These are phyloP conservation scores for Wickerhamomyces sp. DNA, from an alignment of 1,139 yeast species.

Conservation along the genomic window DNA sequence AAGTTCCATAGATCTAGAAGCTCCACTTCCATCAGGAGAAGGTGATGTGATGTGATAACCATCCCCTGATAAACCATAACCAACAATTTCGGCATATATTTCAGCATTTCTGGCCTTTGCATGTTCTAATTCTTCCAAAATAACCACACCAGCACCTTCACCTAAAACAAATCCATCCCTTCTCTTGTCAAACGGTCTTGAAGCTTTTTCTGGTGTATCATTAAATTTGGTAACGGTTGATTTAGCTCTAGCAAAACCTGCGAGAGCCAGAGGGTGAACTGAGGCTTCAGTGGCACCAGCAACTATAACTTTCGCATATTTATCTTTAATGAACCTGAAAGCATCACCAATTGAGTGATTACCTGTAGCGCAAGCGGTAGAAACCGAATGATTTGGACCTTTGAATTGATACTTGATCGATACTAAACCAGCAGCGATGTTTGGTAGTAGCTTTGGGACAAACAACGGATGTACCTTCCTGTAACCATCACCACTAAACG, in stretches of 20 bases:
- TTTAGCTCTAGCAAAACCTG: slow-evolving; percentile 90
- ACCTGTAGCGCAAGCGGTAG: slow-evolving; percentile 98
- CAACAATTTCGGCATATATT: slow-evolving; percentile 76
- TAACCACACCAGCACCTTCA: slow-evolving; percentile 84
- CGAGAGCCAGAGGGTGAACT: slow-evolving; percentile 79
- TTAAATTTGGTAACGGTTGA: slow-evolving; percentile 65
- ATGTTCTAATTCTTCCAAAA: slow-evolving; percentile 74
- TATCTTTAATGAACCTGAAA: slow-evolving; percentile 67
- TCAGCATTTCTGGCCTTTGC: slow-evolving; percentile 60
- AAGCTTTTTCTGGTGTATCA: slow-evolving; percentile 59
- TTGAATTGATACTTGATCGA: slow-evolving; percentile 69
- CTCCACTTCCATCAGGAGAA: slow-evolving; percentile 76
- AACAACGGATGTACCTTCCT: slow-evolving; percentile 78
- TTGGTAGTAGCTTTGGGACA: slow-evolving; percentile 76
- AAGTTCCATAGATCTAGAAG: slow-evolving; percentile 73
- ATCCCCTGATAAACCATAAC: slow-evolving; percentile 91
- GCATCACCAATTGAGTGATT: slow-evolving; percentile 94
- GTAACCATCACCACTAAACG: slow-evolving; percentile 50
- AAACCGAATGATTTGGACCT: slow-evolving; percentile 86
- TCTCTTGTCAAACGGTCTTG: slow-evolving; percentile 79
- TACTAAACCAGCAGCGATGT: slow-evolving; percentile 94
- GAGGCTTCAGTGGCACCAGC: slow-evolving; percentile 94
- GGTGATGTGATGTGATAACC: slow-evolving; percentile 95
- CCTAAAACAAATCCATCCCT: slow-evolving; percentile 89
- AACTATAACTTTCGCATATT: slow-evolving; percentile 80